phyloP scores from a whole-genome alignment of 2,329 filamentous ascomycete genomes.

The Botrytis medusae region DNA sequence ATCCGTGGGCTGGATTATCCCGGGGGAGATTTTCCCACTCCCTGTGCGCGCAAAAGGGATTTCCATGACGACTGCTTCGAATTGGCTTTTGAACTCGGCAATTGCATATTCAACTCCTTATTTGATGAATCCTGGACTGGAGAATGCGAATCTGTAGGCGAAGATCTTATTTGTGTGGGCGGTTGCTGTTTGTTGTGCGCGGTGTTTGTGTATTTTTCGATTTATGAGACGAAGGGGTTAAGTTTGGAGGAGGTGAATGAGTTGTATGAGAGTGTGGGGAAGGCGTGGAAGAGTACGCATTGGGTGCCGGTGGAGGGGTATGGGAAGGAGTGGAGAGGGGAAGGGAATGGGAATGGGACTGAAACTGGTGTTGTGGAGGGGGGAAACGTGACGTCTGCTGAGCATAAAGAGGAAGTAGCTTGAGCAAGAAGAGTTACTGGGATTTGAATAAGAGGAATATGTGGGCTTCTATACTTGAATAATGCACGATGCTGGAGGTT shows the following conservation, averaged over 20 bases:
- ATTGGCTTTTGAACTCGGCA: constrained; percentile 84
- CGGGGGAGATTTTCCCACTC: constrained; percentile 87
- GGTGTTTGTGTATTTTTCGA: constrained; percentile 55
- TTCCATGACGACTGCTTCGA: constrained; percentile 78
- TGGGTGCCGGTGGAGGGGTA: constrained; percentile 11
- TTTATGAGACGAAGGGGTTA: constrained; percentile 69
- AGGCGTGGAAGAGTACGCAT: constrained; percentile 14
- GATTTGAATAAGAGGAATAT: neutral
- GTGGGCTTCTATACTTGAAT: neutral
- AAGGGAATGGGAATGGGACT: neutral
- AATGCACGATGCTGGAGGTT: neutral
- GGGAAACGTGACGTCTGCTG: neutral
- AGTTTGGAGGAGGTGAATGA: constrained; percentile 70
- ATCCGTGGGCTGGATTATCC: constrained; percentile 68
- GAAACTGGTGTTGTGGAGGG: neutral
- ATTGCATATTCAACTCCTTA: constrained; percentile 70
- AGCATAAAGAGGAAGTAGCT: neutral
- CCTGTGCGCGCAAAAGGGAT: constrained; percentile 66
- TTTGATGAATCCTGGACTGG: constrained; percentile 53
- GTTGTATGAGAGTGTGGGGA: constrained; percentile 45
- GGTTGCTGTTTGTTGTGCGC: constrained; percentile 53
- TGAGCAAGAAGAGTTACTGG: neutral
- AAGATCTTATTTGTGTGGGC: constrained; percentile 55
- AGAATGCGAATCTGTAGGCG: constrained; percentile 37
- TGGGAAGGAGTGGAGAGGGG: constrained; percentile 1